Evolutionary conservation across 2,329 filamentous ascomycete genomes (phyloP).

Genomic region (Fusarium abutilonis): DNA sequence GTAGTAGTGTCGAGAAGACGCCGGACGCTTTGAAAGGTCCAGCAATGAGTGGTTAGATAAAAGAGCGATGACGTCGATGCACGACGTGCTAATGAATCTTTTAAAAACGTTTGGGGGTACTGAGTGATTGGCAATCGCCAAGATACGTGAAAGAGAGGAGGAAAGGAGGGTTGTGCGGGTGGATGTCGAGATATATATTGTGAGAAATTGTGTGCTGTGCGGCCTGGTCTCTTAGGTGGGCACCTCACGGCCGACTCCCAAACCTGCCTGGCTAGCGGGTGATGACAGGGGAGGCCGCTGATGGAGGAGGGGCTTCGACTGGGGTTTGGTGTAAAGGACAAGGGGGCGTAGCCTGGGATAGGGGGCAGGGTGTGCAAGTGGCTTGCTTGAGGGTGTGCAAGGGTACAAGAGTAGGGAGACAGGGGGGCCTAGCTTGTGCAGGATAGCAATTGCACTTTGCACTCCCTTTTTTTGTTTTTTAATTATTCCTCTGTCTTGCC

Average conservation of each 20-base stretch:
- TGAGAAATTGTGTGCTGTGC: slow-evolving; percentile 37
- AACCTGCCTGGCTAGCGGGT: slow-evolving; percentile 36
- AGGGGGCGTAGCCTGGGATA: slow-evolving; percentile 18
- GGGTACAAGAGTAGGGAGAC: slow-evolving; percentile 11
- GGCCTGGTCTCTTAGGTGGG: slow-evolving; percentile 27
- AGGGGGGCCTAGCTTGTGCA: slow-evolving; percentile 29
- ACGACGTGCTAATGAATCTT: slow-evolving; percentile 38
- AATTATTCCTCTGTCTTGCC: background rate
- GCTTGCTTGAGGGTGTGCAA: slow-evolving; percentile 28
- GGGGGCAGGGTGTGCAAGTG: slow-evolving; percentile 28
- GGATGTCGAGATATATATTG: slow-evolving; percentile 50
- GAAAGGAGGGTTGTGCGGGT: slow-evolving; percentile 44
- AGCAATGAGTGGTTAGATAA: slow-evolving; percentile 34
- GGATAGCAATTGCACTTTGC: slow-evolving; percentile 34
- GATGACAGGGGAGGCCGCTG: slow-evolving; percentile 33
- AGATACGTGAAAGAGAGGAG: slow-evolving; percentile 47
- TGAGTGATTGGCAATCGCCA: slow-evolving; percentile 53
- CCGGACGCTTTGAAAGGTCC: slow-evolving; percentile 46
- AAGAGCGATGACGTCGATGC: slow-evolving; percentile 46
- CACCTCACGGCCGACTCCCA: slow-evolving; percentile 36
- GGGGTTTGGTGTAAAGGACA: slow-evolving; percentile 41
- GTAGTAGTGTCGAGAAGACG: slow-evolving; percentile 43
- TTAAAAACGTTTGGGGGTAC: slow-evolving; percentile 30
- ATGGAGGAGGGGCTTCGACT: slow-evolving; percentile 26
- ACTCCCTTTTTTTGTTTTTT: slow-evolving; percentile 22